Base-by-base conservation (phyloP, 108 stramenopile species). In the Nitzschia palea region DNA sequence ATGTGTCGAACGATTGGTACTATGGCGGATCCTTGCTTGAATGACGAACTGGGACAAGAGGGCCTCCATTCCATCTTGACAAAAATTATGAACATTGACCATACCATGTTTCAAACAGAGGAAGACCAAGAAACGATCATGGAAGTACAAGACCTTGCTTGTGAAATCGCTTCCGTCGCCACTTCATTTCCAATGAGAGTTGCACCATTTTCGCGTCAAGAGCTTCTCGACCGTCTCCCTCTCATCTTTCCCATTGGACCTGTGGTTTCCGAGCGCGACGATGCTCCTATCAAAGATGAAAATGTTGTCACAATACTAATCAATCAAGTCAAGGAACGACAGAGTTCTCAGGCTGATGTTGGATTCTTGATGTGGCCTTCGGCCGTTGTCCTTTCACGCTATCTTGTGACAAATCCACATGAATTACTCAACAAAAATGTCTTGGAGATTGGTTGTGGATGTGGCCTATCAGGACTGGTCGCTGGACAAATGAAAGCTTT, bases 351-450 rank as follows among this genome's bases (percentile, higher is more conserved):
- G 55, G 78, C 76, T 32, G 92, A 93, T 73, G 92, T 93, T 20
- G 92, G 92, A 23, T 93, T 88, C 73, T 85, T 93, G 20, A 79
- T 90, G 86, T 93, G 92, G 92, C 92, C 92, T 23, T 90, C 89
- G 14, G 89, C 92, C 10, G 86, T 93, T 2, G 84, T 76, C 1
- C 61, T 93, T 20, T 70, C 89, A 18, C 74, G 80, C n/a, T 93
- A 87, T 85, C 42, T 93, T 3, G 51, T 82, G 29, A 55, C 72
- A 9, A 83, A 90, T 64, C 72, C 77, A 23, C 58, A 51, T 27
- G 36, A 28, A 14, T 6, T 71, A 25, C 26, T 25, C 12, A 65
- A 42, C 22, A 71, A 74, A 26, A 30, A 22, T 22, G 55, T 87
- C 29, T 43, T 91, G 17, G 90, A 91, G 64, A 42, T 91, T 44